Conservation (phyloP, 2,329 filamentous ascomycete genomes). For the Pseudogymnoascus sp. region DNA sequence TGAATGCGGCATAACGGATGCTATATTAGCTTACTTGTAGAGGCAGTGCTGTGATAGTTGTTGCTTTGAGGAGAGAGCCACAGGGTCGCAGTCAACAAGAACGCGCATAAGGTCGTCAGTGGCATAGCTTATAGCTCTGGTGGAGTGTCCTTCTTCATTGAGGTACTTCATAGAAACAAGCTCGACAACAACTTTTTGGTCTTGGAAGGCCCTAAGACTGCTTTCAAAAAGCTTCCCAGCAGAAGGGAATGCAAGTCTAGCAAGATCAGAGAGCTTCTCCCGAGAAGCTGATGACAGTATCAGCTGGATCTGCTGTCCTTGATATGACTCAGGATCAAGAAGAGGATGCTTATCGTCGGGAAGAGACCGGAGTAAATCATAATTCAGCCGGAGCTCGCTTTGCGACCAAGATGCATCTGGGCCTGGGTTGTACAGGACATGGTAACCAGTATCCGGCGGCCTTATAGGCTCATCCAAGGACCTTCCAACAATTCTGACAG, state of each 20-base stretch:
- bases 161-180: constrained; percentile 19
- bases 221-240: constrained; percentile 28
- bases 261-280: constrained; percentile 24
- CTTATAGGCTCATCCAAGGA: constrained; percentile 30
- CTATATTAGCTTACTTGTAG: background rate
- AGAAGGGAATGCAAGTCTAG: constrained; percentile 38
- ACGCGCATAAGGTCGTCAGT: constrained; percentile 16
- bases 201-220: constrained; percentile 16
- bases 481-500: constrained; percentile 42
- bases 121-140: constrained; percentile 19
- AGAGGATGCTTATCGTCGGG: constrained; percentile 36
- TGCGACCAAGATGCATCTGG: constrained; percentile 41
- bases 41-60: constrained; percentile 14
- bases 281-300: constrained; percentile 31
- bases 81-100: constrained; percentile 20
- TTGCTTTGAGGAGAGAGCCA: constrained; percentile 14
- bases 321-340: constrained; percentile 37
- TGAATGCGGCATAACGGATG: too few relatives aligned
- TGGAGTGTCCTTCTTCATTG: constrained; percentile 12
- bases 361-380: constrained; percentile 35
- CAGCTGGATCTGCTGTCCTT: constrained; percentile 37
- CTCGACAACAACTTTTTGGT: constrained; percentile 20
- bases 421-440: constrained; percentile 12
- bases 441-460: too few relatives aligned
- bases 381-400: constrained; percentile 41